Percentiles rank a stretch among this genome's conserved stretches.
Conservation (phyloP, 2,329 filamentous ascomycete genomes). For the Rutstroemia sp. region DNA sequence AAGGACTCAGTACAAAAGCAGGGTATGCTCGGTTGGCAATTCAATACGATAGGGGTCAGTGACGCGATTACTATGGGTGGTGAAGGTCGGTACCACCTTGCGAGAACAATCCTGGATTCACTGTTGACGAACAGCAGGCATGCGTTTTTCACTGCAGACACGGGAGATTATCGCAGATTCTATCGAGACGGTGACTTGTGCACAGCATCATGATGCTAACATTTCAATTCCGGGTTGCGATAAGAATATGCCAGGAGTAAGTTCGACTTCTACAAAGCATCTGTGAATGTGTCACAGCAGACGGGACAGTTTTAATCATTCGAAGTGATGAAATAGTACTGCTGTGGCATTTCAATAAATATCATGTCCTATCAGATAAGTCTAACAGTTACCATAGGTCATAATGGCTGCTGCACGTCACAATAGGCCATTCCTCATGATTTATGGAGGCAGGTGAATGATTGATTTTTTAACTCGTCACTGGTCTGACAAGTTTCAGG, state of each 20-base stretch:
- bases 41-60: slow-evolving; percentile 49
- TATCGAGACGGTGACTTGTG: slow-evolving; percentile 88
- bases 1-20: slow-evolving; percentile 75
- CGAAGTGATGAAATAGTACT: too few species aligned
- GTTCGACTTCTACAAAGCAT: not conserved
- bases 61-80: slow-evolving; percentile 82
- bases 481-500: slow-evolving; percentile 36
- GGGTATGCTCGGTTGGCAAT: slow-evolving; percentile 69
- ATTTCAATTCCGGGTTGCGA: slow-evolving; percentile 91
- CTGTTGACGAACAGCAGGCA: slow-evolving; percentile 47
- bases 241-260: slow-evolving; percentile 86
- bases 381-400: slow-evolving; percentile 8
- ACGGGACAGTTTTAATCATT: too few species aligned
- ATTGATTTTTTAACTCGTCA: not conserved
- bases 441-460: slow-evolving; percentile 55
- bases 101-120: not conserved
- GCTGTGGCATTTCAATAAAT: too few species aligned
- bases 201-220: slow-evolving; percentile 82
- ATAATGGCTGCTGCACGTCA: slow-evolving; percentile 86
- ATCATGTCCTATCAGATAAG: not conserved
- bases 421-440: slow-evolving; percentile 89
- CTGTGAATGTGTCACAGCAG: not conserved
- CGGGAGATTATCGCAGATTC: slow-evolving; percentile 91
- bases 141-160: slow-evolving; percentile 87
- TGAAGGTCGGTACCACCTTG: slow-evolving; percentile 51